Conservation (phyloP, 106 monocot species). For the Vanilla planifolia region DNA sequence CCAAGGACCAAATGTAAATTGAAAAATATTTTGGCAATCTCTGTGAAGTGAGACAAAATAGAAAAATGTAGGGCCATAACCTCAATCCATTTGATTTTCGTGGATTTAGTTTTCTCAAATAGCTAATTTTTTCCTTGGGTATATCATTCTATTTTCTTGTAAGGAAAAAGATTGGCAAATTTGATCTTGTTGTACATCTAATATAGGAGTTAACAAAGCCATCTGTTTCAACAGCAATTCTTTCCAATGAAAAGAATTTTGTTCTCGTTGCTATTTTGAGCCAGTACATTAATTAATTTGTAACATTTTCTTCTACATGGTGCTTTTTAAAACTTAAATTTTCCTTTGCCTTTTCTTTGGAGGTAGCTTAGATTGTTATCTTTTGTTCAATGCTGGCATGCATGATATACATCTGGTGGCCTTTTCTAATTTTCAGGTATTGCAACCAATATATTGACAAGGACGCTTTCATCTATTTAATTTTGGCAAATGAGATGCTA, state of each 20-base stretch:
- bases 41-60: too few species aligned
- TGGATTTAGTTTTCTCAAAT: too few species aligned
- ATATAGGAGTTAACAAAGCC: background rate
- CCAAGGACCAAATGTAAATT: too few species aligned
- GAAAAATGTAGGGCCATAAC: too few species aligned
- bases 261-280: background rate
- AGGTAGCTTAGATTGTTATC: background rate
- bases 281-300: background rate
- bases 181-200: too few species aligned
- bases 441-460: conserved; percentile 93
- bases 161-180: too few species aligned
- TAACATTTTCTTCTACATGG: background rate
- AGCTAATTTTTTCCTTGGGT: too few species aligned
- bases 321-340: background rate
- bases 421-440: conserved; percentile 36
- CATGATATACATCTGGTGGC: background rate
- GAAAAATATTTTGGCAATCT: too few species aligned
- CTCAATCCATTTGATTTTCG: too few species aligned
- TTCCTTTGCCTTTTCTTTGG: background rate
- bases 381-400: background rate
- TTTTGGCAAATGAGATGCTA: conserved; percentile 96
- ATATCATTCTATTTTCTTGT: too few species aligned
- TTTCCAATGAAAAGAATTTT: background rate
- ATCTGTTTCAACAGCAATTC: background rate
- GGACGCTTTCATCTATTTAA: conserved; percentile 86